Base-by-base conservation (phyloP, 1,139 yeast species). In the Insectozyma bohioensis region DNA sequence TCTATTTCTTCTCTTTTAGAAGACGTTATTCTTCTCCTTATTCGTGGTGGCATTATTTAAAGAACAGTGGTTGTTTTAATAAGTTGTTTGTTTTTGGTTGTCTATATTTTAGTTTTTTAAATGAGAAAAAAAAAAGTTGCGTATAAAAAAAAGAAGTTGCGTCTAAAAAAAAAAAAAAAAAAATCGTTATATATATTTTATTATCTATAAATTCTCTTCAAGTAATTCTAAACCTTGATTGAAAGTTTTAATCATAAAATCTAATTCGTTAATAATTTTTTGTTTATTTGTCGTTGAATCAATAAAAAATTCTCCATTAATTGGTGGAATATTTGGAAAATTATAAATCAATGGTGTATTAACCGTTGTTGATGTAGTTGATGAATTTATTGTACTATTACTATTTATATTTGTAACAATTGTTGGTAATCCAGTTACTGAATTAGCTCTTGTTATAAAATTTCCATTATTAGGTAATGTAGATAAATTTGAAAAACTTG, bases 1-100 rank as follows among this genome's bases (percentile, higher is more conserved):
- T 74, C 80, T 18, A 69, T 66, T 42, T 68, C 69, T 41, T 72
- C 63, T 53, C 73, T 36, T 55, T 70, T 46, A 48, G 80, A 69
- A 49, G 67, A 49, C 30, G 74, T 68, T 39, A 68, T 67, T 35
- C 74, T 61, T 41, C 74, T 58, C 50, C 74, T 59, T 49, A 67
- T 65, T 28, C 74, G 65, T 21, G 72, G 68, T 14, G 72, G 60
- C 72, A 67, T 67, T 35, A 25, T 39, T 32, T 31, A 28, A 17
- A 12, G 12, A 16, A n/a, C n/a, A n/a, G n/a, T n/a, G n/a, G n/a
- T n/a, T n/a, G n/a, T n/a, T n/a, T n/a, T n/a, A n/a, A 23, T 12
- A 10, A 14, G 19, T 12, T 27, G 12, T 13, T 21, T 15, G 9
- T 32, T 18, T 19, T 27, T 23, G 10, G 5, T 27, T 28, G n/a